These are phyloP conservation scores for Chalaropsis ovoidea DNA, from an alignment of 2,329 filamentous ascomycete genomes.

Conservation along the genomic window DNA sequence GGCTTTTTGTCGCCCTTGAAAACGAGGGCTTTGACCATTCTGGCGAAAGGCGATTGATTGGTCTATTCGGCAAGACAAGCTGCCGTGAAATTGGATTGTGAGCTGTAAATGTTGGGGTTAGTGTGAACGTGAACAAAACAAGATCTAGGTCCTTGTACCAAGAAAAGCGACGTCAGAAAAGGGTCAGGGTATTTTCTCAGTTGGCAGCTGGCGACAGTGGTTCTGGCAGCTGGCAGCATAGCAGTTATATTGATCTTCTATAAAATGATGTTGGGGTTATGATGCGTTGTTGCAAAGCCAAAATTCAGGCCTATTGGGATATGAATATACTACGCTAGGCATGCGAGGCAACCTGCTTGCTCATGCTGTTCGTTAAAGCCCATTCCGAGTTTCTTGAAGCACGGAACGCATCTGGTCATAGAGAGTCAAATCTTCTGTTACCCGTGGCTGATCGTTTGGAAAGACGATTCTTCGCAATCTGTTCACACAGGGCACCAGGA, in stretches of 20 bases:
- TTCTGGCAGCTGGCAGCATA: background rate
- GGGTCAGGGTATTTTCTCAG: too few relatives aligned
- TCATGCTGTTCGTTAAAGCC: too few relatives aligned
- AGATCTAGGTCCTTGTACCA: too few relatives aligned
- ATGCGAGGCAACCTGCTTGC: background rate
- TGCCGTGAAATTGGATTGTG: too few relatives aligned
- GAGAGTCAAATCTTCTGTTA: background rate
- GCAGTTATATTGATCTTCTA: too few relatives aligned
- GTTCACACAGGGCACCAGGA: background rate
- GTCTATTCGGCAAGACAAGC: too few relatives aligned
- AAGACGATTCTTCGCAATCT: background rate
- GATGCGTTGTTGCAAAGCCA: too few relatives aligned
- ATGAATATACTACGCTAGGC: background rate
- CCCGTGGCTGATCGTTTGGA: background rate
- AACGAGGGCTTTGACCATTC: conserved; percentile 76
- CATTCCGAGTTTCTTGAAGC: background rate
- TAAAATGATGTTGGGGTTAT: too few relatives aligned
- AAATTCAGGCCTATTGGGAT: background rate
- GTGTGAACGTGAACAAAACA: too few relatives aligned
- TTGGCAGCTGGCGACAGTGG: conserved; percentile 7
- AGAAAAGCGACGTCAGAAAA: too few relatives aligned
- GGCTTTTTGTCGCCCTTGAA: conserved; percentile 97
- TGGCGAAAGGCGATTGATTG: background rate
- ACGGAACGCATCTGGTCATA: background rate
- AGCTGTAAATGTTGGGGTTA: too few relatives aligned